Evolutionary conservation across 805 yeast genomes (phyloP).

Genomic region (Cyberlindnera nakhonratchasimensis): DNA sequence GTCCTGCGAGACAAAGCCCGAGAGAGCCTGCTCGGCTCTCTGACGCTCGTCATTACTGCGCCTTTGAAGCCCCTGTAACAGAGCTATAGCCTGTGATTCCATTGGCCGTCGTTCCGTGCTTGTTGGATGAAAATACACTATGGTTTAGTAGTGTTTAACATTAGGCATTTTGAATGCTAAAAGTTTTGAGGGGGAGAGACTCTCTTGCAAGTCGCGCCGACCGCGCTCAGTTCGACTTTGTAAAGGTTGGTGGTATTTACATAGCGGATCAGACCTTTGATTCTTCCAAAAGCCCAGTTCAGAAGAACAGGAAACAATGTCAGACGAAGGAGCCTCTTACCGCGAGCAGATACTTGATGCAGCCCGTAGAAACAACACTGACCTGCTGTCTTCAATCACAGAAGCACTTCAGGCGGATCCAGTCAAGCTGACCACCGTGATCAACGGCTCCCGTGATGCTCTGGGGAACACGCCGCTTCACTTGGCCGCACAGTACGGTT

Average conservation of each 20-base stretch:
- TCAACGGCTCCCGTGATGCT: constrained; percentile 72
- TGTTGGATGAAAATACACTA: no score
- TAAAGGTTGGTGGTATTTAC: not conserved
- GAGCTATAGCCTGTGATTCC: constrained; percentile 10
- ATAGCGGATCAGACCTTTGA: not conserved
- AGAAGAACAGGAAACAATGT: constrained; percentile 6
- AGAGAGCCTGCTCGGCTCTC: constrained; percentile 34
- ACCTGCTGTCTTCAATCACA: constrained; percentile 59
- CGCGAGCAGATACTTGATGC: constrained; percentile 82
- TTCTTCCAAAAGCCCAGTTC: not conserved
- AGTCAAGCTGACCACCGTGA: constrained; percentile 40
- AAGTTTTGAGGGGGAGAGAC: not conserved
- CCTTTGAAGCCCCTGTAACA: constrained; percentile 33
- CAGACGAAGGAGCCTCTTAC: constrained; percentile 66
- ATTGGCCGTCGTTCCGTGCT: no score
- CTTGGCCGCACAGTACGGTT: constrained; percentile 75
- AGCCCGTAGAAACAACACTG: constrained; percentile 83
- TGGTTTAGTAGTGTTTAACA: no score
- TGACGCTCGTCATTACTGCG: constrained; percentile 37
- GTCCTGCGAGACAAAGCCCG: constrained; percentile 38
- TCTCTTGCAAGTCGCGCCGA: not conserved
- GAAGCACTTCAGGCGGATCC: constrained; percentile 28
- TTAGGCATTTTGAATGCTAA: not conserved
- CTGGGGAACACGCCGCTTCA: constrained; percentile 81
- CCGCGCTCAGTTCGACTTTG: not conserved